Percentiles rank a stretch among this genome's conserved stretches.
Conservation (phyloP, 1,139 yeast genomes). For the Blastobotrys raffinosifermentans region DNA sequence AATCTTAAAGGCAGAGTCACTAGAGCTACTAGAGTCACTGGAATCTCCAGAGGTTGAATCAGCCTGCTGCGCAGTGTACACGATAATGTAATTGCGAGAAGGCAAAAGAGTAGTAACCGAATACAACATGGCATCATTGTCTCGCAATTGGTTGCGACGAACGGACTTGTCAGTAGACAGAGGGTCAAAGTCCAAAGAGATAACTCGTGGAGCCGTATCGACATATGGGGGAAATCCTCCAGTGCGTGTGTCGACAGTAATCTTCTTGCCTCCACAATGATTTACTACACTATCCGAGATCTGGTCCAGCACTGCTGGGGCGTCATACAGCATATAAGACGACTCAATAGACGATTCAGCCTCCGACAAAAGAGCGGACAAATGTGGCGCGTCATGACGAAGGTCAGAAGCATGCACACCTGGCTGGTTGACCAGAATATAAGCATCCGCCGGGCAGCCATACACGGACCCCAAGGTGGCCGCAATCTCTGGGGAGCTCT, state of each 20-base stretch:
- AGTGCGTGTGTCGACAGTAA: constrained; percentile 23
- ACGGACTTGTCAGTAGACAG: constrained; percentile 16
- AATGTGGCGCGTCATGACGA: constrained; percentile 18
- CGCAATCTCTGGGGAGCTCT: constrained; percentile 13
- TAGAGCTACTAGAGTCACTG: neutral
- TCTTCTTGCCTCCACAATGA: constrained; percentile 28
- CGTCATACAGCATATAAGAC: constrained; percentile 11
- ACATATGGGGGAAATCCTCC: constrained; percentile 25
- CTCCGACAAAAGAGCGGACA: constrained; percentile 21
- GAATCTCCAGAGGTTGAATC: neutral
- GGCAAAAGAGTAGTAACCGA: constrained; percentile 29
- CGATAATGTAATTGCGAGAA: constrained; percentile 30
- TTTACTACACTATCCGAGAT: constrained; percentile 22
- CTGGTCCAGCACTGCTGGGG: constrained; percentile 6
- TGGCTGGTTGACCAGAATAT: constrained; percentile 34
- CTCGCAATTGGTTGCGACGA: constrained; percentile 19
- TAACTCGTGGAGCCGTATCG: constrained; percentile 29
- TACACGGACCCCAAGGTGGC: constrained; percentile 18
- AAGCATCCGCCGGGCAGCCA: constrained; percentile 34
- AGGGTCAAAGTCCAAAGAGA: constrained; percentile 26
- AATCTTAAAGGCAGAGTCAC: constrained; percentile 7
- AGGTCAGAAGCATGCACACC: constrained; percentile 32
- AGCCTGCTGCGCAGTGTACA: constrained; percentile 27
- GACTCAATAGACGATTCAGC: constrained; percentile 22
- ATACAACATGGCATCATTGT: constrained; percentile 27